Evolutionary conservation across 345 rosid genomes (phyloP).

Genomic region (Aquilaria malaccensis): DNA sequence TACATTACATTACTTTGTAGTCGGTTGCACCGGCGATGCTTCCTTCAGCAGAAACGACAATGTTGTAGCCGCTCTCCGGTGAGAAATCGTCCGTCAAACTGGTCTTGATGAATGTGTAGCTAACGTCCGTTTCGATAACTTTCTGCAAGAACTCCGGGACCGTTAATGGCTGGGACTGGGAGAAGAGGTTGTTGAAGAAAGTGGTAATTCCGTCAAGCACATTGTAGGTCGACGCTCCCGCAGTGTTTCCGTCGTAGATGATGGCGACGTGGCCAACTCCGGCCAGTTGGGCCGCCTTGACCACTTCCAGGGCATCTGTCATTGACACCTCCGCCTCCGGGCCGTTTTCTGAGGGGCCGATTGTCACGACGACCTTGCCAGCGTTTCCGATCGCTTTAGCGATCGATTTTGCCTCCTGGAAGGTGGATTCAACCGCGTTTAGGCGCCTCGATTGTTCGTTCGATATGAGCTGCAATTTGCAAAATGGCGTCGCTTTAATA

Average conservation of each 20-base stretch:
- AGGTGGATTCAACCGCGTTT: slow-evolving; percentile 78
- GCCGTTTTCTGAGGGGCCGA: slow-evolving; percentile 69
- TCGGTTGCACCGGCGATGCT: slow-evolving; percentile 33
- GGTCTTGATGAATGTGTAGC: slow-evolving; percentile 76
- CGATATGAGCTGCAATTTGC: slow-evolving; percentile 56
- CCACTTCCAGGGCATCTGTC: slow-evolving; percentile 65
- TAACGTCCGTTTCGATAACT: slow-evolving; percentile 58
- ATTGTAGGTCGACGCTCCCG: slow-evolving; percentile 47
- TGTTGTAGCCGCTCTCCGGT: slow-evolving; percentile 71
- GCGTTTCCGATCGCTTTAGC: slow-evolving; percentile 99
- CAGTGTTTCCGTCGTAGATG: slow-evolving; percentile 43
- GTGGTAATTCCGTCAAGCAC: slow-evolving; percentile 74
- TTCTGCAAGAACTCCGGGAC: slow-evolving; percentile 59
- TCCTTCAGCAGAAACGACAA: slow-evolving; percentile 76
- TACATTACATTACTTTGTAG: slow-evolving; percentile 99
- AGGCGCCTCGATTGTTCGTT: slow-evolving; percentile 68
- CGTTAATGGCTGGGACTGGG: slow-evolving; percentile 48
- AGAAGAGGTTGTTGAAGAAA: slow-evolving; percentile 71
- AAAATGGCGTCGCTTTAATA: neutral
- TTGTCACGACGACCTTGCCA: slow-evolving; percentile 77
- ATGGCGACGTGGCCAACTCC: slow-evolving; percentile 86
- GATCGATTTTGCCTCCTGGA: slow-evolving; percentile 61
- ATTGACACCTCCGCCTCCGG: slow-evolving; percentile 56
- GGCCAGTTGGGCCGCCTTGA: slow-evolving; percentile 75
- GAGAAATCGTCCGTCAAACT: slow-evolving; percentile 73